A percentile compares a stretch with the other conserved stretches of the same genome.
phyloP scores from a whole-genome alignment of 257 asterid species.

The Scutellaria minor region DNA sequence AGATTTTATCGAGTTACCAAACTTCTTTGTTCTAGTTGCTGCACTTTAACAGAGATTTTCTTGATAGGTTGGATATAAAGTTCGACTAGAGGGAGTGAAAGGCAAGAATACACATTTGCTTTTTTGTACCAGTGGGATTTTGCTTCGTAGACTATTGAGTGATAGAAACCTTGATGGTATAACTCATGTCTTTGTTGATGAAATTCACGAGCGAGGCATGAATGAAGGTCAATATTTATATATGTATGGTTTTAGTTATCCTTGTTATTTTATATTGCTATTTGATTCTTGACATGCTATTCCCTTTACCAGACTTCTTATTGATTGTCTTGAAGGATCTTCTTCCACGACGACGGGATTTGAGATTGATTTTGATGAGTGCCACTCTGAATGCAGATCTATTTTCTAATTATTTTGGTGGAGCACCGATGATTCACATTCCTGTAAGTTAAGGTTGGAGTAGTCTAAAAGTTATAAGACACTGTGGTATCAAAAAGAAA shows the following conservation, averaged over 20 bases:
- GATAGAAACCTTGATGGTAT: conserved; percentile 85
- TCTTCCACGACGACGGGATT: conserved; percentile 88
- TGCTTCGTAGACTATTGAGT: conserved; percentile 93
- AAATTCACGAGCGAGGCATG: conserved; percentile 99
- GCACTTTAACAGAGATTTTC: conserved; percentile 42
- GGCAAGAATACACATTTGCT: conserved; percentile 94
- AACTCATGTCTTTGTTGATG: conserved; percentile 97
- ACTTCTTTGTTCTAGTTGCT: conserved; percentile 42
- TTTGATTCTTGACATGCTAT: conserved; percentile 41
- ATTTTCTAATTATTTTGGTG: conserved; percentile 82
- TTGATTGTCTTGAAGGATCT: conserved; percentile 96
- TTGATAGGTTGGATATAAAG: conserved; percentile 93
- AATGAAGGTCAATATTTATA: conserved; percentile 81
- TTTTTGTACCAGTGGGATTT: conserved; percentile 96
- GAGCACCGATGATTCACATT: conserved; percentile 90
- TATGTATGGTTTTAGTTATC: conserved; percentile 21
- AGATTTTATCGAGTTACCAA: conserved; percentile 35
- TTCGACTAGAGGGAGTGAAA: conserved; percentile 95
- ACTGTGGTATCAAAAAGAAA: conserved; percentile 15
- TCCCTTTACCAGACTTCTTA: conserved; percentile 78
- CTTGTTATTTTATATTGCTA: conserved; percentile 26
- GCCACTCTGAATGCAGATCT: conserved; percentile 96
- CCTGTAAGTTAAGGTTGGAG: conserved; percentile 65
- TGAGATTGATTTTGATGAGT: conserved; percentile 97
- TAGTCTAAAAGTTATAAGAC: conserved; percentile 8